Conservation (phyloP, 1,139 yeast species). For the Suhomyces bolitotheri region DNA sequence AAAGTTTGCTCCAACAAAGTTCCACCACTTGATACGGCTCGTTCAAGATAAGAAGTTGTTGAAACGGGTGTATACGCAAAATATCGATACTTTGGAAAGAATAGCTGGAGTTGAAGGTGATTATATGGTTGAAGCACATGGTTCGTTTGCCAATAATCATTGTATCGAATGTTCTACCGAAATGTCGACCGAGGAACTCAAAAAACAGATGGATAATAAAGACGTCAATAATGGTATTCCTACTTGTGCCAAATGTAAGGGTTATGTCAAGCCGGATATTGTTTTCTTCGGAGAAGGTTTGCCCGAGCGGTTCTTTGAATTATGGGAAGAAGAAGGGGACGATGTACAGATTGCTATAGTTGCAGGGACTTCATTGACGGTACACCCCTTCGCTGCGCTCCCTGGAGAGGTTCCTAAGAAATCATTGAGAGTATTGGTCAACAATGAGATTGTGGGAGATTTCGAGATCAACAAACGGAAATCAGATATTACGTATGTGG, state of each 20-base stretch:
- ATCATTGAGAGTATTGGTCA: conserved; percentile 65
- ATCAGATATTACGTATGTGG: conserved; percentile 59
- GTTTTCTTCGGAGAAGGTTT: conserved; percentile 90
- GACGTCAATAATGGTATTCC: conserved; percentile 48
- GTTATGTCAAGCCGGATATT: conserved; percentile 87
- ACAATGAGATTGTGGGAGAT: conserved; percentile 77
- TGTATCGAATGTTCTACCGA: conserved; percentile 72
- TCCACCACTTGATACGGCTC: conserved; percentile 69
- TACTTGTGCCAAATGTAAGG: conserved; percentile 54
- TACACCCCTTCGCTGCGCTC: conserved; percentile 82
- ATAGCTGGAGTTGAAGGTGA: conserved; percentile 72
- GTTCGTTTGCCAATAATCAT: conserved; percentile 82
- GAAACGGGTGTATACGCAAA: conserved; percentile 81
- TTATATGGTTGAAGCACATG: conserved; percentile 86
- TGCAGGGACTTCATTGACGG: conserved; percentile 90
- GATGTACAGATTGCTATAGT: conserved; percentile 75
- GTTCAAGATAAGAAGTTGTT: conserved; percentile 64
- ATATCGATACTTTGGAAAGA: conserved; percentile 88
- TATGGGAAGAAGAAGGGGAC: conserved; percentile 63
- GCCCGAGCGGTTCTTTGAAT: conserved; percentile 65
- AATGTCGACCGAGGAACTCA: conserved; percentile 54
- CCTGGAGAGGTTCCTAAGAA: conserved; percentile 60
- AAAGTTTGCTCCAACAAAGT: conserved; percentile 76
- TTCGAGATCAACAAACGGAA: conserved; percentile 51
- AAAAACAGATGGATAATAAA: conserved; percentile 36